These are phyloP conservation scores for Avena eriantha DNA, from an alignment of 176 grass and related monocot genomes.

Conservation along the genomic window DNA sequence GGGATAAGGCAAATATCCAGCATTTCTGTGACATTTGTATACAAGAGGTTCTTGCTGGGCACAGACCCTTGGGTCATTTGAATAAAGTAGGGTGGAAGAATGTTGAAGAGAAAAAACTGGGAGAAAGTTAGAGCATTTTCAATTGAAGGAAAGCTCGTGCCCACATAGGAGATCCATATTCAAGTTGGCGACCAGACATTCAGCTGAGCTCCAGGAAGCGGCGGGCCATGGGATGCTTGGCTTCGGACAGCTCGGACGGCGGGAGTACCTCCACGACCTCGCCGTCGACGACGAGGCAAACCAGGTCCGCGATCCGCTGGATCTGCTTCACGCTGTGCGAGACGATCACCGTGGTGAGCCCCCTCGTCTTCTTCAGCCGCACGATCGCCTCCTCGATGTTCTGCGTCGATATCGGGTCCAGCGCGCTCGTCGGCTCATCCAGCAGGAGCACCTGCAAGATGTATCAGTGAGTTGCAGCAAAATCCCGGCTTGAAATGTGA, in stretches of 20 bases:
- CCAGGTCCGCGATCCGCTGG: constrained; percentile 81
- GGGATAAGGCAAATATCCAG: too few species aligned
- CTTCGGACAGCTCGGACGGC: constrained; percentile 64
- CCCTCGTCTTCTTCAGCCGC: constrained; percentile 71
- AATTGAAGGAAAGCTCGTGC: too few species aligned
- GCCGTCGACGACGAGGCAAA: constrained; percentile 86
- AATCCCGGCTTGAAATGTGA: background rate
- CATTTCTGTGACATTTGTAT: too few species aligned
- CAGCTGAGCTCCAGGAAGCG: constrained; percentile 84
- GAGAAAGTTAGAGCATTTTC: too few species aligned
- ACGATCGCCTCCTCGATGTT: constrained; percentile 95
- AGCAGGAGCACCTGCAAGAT: constrained; percentile 87
- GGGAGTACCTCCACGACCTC: constrained; percentile 87
- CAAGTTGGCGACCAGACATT: background rate
- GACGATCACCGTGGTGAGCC: constrained; percentile 81
- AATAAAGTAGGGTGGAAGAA: too few species aligned
- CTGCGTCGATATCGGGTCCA: constrained; percentile 97
- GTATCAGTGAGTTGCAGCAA: background rate
- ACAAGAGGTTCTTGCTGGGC: too few species aligned
- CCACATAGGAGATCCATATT: too few species aligned
- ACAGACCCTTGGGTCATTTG: too few species aligned
- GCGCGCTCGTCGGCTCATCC: constrained; percentile 87
- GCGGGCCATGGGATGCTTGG: constrained; percentile 80
- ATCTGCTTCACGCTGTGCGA: constrained; percentile 99
- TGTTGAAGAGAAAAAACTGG: too few species aligned